A percentile compares a stretch with the other conserved stretches of the same genome.
Evolutionary conservation across 208 protist genomes (phyloP).

Genomic region (Crithidia mellificae): DNA sequence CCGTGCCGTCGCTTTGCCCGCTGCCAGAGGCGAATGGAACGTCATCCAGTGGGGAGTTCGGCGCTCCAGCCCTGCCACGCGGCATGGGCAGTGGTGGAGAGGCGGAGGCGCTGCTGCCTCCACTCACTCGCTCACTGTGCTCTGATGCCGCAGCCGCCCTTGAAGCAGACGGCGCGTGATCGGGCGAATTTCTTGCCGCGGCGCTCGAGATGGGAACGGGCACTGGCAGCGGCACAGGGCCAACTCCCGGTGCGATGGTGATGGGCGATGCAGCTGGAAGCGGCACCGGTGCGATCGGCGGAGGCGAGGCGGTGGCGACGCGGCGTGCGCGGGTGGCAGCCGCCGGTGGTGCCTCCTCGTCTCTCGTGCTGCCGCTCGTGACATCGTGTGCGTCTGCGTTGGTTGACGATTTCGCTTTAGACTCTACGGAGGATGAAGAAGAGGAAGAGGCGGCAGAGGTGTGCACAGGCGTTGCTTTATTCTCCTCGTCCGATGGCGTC

Average conservation of each 20-base stretch:
- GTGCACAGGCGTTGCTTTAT: not conserved
- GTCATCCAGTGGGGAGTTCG: not conserved
- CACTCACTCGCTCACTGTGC: not conserved
- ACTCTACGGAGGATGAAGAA: too few relatives aligned
- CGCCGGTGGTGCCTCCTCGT: not conserved
- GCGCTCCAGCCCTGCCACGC: not conserved
- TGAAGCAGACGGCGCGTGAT: not conserved
- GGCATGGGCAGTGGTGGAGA: constrained; percentile 1
- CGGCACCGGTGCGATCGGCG: not conserved
- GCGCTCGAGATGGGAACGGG: constrained; percentile 6
- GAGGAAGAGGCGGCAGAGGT: constrained; percentile 10
- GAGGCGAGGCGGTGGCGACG: not conserved
- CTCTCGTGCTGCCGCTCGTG: too few relatives aligned
- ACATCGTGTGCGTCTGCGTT: not conserved
- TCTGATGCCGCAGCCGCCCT: not conserved
- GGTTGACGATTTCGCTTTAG: too few relatives aligned
- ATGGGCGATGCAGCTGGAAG: not conserved
- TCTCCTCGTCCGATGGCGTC: constrained; percentile 17
- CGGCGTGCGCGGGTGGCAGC: not conserved
- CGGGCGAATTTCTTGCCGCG: not conserved
- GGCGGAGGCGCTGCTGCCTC: constrained; percentile 1
- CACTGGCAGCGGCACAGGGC: constrained; percentile 27
- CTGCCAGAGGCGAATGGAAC: not conserved
- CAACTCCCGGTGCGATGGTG: not conserved
- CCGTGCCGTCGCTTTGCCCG: constrained; percentile 4